Base-by-base conservation (phyloP, 805 yeast species). In the Candida coquimbonensis region DNA sequence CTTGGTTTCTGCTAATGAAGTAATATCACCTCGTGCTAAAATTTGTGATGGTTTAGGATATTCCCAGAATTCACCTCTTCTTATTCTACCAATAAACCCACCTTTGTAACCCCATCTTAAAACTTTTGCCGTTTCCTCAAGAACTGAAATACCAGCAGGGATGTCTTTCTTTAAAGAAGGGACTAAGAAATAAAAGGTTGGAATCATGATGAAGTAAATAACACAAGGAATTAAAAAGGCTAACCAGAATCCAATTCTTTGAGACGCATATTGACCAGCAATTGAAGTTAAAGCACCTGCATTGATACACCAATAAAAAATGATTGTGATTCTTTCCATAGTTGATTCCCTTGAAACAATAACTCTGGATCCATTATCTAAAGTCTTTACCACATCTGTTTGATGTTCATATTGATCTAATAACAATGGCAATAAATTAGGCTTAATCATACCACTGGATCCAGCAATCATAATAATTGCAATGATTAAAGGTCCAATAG, bases 271-370 rank as follows among this genome's bases (percentile, higher is more conserved):
- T 9, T 88, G 80, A 37, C 91, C 84, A 36, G 87, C 89, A 53
- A 85, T 74, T 40, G 84, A 81, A 7, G 87, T 74, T 49, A 85
- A 68, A 4, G 87, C 74, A 45, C 93, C 93, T 48, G 82, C 62
- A 63, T 85, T 85, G 60, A 84, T 79, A 73, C 82, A 76, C 64
- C 82, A 69, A 64, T 85, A 85, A 65, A 84, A 85, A 45, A 80
- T 69, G 82, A 82, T 79, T 61, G 83, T 83, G 45, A 83, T 78
- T 56, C 78, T 75, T 70, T 83, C 87, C 51, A 81, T 70, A 42
- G 90, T 83, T 44, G 78, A 69, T 53, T 76, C 74, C 35, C 87
- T 88, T 63, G 83, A 88, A 26, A 74, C 63, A 54, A 83, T 77
- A 27, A 83, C 89, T 40, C 73, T 71, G 57, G 78, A 81, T 46